Evolutionary conservation across 495 filamentous ascomycete species (phyloP), one percentile per base, ranked within the genome.

Genomic region (Trichoderma asperelloides): DNA sequence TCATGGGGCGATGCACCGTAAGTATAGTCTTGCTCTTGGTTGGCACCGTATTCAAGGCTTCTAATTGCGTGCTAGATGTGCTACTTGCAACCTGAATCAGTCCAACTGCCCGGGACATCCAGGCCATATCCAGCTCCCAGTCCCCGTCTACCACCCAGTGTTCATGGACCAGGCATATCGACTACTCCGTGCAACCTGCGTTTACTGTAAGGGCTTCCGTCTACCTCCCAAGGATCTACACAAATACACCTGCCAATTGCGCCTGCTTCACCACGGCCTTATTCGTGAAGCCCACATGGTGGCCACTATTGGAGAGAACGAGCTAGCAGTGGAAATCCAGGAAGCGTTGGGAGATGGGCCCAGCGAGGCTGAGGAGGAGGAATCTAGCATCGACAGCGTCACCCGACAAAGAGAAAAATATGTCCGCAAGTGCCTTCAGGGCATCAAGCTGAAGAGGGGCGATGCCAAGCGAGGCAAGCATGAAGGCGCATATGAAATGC

Each of bases 91-190:
- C 69, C 82, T 93, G 70, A 86, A 86, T 70, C 86, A 85, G 69
- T 84, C 85, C 69, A 86, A 85, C 65, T 99, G 95, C 76, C 92
- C 95, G 12, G 96, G 96, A 68, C 96, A 99, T 79, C 84, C 87
- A 40, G 96, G 96, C 63, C 95, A 98, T 75, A 96, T 99, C 75
- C 92, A 97, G 70, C 86, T 99, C 30, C 93, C 96, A 3, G 87
- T 93, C 13, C 90, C 89, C 55, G 88, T 97, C 63, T 99, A 97
- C 74, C 94, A 97, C 79, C 89, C 92, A 28, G 88, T 91, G 0
- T 96, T 96, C 76, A 89, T 99, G 81, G 92, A 96, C 74, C 94
- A 97, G 76, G 81, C 91, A 65, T 84, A 93, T 65, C 87, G 91
- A 33, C 79, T 99, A 21, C 81, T 99, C 41, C 87, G 91, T 65